Conservation (phyloP, 306 rosid genomes). For the Vicia sativa region DNA sequence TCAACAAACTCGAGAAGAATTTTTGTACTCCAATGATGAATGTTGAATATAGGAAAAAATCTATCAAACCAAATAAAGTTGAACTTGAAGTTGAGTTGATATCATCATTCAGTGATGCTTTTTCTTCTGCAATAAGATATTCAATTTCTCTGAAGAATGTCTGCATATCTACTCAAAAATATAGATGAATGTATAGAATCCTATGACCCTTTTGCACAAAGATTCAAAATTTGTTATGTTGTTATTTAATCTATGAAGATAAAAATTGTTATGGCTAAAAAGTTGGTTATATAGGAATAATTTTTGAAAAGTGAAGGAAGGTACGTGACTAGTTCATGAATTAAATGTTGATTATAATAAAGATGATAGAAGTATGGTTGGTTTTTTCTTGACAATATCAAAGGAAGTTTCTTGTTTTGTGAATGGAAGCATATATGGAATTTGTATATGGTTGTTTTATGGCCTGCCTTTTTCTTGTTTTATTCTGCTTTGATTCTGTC, state of each 20-base stretch:
- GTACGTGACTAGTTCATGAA: constrained; percentile 25
- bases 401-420: constrained; percentile 40
- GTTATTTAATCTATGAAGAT: constrained; percentile 30
- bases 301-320: constrained; percentile 46
- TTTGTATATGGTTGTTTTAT: not conserved
- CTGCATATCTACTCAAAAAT: not conserved
- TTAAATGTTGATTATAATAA: too few species aligned
- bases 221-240: constrained; percentile 3
- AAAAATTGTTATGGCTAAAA: constrained; percentile 2
- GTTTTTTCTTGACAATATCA: constrained; percentile 23
- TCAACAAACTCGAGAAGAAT: not conserved
- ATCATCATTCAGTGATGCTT: constrained; percentile 9
- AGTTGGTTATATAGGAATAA: constrained; percentile 28
- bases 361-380: not conserved
- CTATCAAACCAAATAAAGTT: constrained; percentile 35
- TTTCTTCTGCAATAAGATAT: constrained; percentile 41
- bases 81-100: not conserved
- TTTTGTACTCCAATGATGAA: not conserved
- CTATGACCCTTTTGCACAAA: constrained; percentile 14
- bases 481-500: constrained; percentile 1
- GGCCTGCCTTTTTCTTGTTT: constrained; percentile 40
- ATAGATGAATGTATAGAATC: constrained; percentile 24
- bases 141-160: constrained; percentile 3
- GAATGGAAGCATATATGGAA: constrained; percentile 11
- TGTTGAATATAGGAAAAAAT: not conserved